Base-by-base conservation (phyloP, 2,329 filamentous ascomycete genomes). In the Pestalotiopsis sp. region DNA sequence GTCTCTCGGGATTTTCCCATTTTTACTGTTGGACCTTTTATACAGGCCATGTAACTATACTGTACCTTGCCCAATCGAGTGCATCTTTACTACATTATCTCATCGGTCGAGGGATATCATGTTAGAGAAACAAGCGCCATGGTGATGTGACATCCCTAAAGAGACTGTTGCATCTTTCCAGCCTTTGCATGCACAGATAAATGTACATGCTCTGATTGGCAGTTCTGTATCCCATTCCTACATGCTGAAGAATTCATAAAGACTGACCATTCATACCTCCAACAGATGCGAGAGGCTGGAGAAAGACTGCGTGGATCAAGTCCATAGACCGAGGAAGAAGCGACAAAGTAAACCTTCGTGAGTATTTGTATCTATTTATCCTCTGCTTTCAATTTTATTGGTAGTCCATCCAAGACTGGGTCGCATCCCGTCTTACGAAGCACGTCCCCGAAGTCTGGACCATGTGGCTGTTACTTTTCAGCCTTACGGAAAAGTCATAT, bases 271-370 rank as follows among this genome's bases (percentile, higher is more conserved):
- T 11, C 11, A 1, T 20, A 20, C 23, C n/a, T 27, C 4, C 20
- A 11, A 36, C 71, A 86, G 85, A 69, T 87, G 85, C 69, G 80
- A 85, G 68, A 78, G 85, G 14, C 75, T 87, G 4, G 79, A 80
- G 49, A 87, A 86, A 70, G 80, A 82, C 41, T 87, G 85, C 69
- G 76, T 79, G 0, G 78, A 77, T 12, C 85, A 87, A 71, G 75
- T 85, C 31, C 85, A 85, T 72, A 81, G 80, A 27, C 83, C 83
- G 3, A 80, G 85, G 38, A 87, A 87, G 75, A 87, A 87, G 78
- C 80, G 85, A 71, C 82, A 84, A 39, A 78, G 77, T 41, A 86
- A 83, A 69, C 82, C 84, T 39, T 87, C 85, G 85, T 87, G 77
- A 80, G 85, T 81, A 20, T 52, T 23, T 63, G 2, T 20, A 4